Evolutionary conservation across 148 eudicot genomes (phyloP).

Genomic region (Diospyros lotus): DNA sequence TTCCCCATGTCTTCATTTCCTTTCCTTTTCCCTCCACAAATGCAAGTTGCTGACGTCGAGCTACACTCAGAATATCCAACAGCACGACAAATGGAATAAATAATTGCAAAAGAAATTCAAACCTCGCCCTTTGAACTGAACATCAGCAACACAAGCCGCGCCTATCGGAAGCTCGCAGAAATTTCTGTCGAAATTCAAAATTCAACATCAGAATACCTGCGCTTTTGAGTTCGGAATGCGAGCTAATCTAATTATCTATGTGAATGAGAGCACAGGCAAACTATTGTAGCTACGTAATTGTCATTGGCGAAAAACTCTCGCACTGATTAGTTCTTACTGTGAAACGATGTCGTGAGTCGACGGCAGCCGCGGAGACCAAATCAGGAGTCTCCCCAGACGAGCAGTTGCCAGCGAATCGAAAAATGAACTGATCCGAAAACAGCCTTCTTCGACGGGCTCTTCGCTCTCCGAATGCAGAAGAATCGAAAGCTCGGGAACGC

Average conservation of each 20-base stretch:
- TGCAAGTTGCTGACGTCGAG: too few species aligned
- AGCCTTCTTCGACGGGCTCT: constrained; percentile 16
- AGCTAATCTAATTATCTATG: too few species aligned
- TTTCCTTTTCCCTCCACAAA: too few species aligned
- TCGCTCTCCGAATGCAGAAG: constrained; percentile 40
- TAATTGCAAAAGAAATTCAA: neutral
- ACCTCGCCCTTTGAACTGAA: constrained; percentile 89
- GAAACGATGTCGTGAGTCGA: constrained; percentile 90
- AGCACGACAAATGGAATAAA: too few species aligned
- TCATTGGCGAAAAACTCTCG: too few species aligned
- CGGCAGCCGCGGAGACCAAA: constrained; percentile 69
- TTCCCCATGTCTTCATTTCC: too few species aligned
- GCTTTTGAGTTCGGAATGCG: too few species aligned
- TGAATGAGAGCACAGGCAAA: too few species aligned
- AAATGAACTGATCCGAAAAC: constrained; percentile 37
- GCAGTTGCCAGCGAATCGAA: constrained; percentile 46
- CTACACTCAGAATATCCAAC: too few species aligned
- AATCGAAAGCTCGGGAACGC: constrained; percentile 28
- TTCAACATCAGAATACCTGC: neutral
- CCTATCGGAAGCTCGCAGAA: constrained; percentile 73
- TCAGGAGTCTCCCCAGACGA: constrained; percentile 60
- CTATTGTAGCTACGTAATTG: too few species aligned
- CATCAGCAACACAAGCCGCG: constrained; percentile 78
- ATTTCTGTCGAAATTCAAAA: constrained; percentile 42
- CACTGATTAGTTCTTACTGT: constrained; percentile 30